Base-by-base conservation (phyloP, 768 basidiomycete species). In the Psilocybe subaeruginosa region DNA sequence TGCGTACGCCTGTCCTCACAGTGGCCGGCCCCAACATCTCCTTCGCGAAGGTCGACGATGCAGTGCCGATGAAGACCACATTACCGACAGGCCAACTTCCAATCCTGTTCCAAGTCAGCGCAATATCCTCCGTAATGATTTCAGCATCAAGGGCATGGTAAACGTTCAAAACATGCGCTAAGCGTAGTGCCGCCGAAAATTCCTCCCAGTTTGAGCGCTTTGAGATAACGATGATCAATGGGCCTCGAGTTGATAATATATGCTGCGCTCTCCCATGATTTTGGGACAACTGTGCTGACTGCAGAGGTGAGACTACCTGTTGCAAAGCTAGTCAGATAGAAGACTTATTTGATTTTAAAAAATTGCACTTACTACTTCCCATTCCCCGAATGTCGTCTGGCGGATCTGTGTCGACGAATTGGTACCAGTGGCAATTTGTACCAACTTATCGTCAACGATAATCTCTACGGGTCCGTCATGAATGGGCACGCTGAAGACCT, bases 71-170 rank as follows among this genome's bases (percentile, higher is more conserved):
- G 61, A 87, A 74, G 17, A 93, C 77, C 3, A 91, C 72, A 68
- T 89, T 91, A 19, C 84, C 82, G 16, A 67, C 39, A 3, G 67
- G 66, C 54, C 81, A 70, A 30, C 62, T 55, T 11, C 54, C 63
- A 23, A 61, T 66, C 8, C 68, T 61, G 3, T 71, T 64, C 59
- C 52, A 62, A 39, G 39, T 47, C 27, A 64, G 62, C 8, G 77
- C 80, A 63, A 82, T 80, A 3, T 70, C 58, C 63, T 81, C 81
- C 35, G 70, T 64, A 53, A 87, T 65, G 47, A 96, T 85, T 51
- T 85, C 81, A 0, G 84, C 71, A 62, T 94, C 92, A 19, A 95
- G 71, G 60, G 84, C 80, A 68, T 92, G 89, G 72, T 89, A 93
- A 0, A 85, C 67, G 33, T 84, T 74, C 16, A 95, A 75, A 62